phyloP scores from a whole-genome alignment of 169 alveolate species.

The Nephromyces sp. region DNA sequence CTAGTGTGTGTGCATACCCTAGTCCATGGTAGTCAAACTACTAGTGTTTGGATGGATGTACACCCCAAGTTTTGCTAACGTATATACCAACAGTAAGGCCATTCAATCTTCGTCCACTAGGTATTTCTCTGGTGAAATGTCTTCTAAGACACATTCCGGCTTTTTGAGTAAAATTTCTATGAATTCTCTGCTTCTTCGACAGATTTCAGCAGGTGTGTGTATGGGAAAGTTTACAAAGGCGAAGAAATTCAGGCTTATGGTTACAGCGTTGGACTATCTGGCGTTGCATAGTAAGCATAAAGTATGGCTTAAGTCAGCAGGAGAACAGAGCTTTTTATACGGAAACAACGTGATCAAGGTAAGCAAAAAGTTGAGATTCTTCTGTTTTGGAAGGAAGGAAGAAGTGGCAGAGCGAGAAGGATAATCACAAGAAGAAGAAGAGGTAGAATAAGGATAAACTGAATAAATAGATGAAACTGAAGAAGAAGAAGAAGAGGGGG shows the following conservation, averaged over 20 bases:
- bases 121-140: conserved; percentile 33
- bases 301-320: conserved; percentile 86
- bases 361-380: background rate
- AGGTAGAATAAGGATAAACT: too few relatives aligned
- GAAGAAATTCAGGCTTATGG: conserved; percentile 74
- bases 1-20: background rate
- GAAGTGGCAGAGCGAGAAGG: background rate
- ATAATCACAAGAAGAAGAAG: background rate
- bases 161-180: background rate
- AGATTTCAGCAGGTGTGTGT: conserved; percentile 68
- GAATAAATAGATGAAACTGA: too few relatives aligned
- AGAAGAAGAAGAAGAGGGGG: too few relatives aligned
- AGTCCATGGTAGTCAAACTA: too few relatives aligned
- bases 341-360: conserved; percentile 83
- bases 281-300: conserved; percentile 76
- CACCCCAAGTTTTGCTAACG: background rate
- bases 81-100: background rate
- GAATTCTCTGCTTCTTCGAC: background rate
- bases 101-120: background rate
- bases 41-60: background rate
- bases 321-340: conserved; percentile 81
- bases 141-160: background rate
- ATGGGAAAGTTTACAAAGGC: conserved; percentile 84
- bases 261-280: conserved; percentile 78
- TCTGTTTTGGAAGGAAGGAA: background rate